Base-by-base conservation (phyloP, 176 grass and related monocot genomes). In the Ensete glaucum region DNA sequence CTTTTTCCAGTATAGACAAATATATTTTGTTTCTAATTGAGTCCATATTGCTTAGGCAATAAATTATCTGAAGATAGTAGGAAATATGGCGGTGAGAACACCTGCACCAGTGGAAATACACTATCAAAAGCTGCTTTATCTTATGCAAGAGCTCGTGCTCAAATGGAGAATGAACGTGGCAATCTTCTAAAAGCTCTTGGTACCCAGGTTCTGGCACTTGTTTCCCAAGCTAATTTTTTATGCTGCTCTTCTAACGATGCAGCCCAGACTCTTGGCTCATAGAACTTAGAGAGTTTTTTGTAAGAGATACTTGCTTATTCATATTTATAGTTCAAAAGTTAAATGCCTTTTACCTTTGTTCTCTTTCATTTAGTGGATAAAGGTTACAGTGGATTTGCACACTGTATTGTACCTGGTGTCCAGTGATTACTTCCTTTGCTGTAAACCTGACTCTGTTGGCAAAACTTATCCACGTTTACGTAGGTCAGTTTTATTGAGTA, bases 41-140 rank as follows among this genome's bases (percentile, higher is more conserved):
- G 9, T 5, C 10, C 9, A 27, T 23, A 53, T 27, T 75, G 64
- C 72, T 2, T 7, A 99, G 95, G 95, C 21, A 99, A 91, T 82
- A 99, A 99, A 81, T 56, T 99, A 57, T 84, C 81, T 51, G 95
- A 99, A 22, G 90, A 89, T 29, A 88, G 95, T 73, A 88, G 86
- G 78, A 99, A 99, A 80, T 99, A 99, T 71, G 95, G 95, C 62
- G 77, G 67, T 13, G 86, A 94, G 70, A 99, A 91, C 73, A 94
- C 90, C 8, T 99, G 90, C 74, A 94, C 95, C 67, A 94, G 88
- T 54, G 88, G 95, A 1, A 99, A 81, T 64, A 99, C 86, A 16
- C 59, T 99, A 73, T 91, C 95, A 7, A 99, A 85, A 82, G 95
- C 88, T 0, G 95, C 95, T 3, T 64, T 91, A 62, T 85, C 73